phyloP scores from a whole-genome alignment of 2,329 filamentous ascomycete genomes.

The Podosphaera xanthii region DNA sequence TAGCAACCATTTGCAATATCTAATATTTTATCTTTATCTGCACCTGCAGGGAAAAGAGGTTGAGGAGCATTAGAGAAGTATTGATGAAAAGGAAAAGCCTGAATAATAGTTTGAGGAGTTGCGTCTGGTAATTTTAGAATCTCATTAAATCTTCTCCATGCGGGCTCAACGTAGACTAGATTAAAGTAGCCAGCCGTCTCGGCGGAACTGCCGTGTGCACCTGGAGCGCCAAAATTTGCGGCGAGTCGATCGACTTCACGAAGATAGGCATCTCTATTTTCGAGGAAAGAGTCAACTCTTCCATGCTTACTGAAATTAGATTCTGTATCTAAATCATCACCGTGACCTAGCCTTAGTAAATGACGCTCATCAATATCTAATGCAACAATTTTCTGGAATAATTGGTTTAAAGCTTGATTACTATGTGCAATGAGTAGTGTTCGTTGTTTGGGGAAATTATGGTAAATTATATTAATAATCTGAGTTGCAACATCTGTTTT shows the following conservation, averaged over 20 bases:
- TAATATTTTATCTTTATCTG: conserved; percentile 40
- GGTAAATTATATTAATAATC: conserved; percentile 96
- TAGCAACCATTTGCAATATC: conserved; percentile 72
- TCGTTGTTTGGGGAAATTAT: conserved; percentile 84
- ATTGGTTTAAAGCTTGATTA: conserved; percentile 90
- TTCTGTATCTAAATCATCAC: conserved; percentile 75
- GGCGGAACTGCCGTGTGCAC: conserved; percentile 86
- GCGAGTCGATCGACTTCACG: conserved; percentile 72
- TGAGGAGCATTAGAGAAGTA: conserved; percentile 81
- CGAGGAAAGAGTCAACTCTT: conserved; percentile 81
- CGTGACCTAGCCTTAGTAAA: conserved; percentile 74
- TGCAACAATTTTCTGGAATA: conserved; percentile 94
- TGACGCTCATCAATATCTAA: conserved; percentile 91
- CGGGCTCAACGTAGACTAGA: conserved; percentile 67
- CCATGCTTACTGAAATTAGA: conserved; percentile 84
- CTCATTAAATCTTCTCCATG: conserved; percentile 70
- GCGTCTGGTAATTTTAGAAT: conserved; percentile 30
- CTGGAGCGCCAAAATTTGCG: conserved; percentile 61
- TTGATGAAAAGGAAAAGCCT: conserved; percentile 63
- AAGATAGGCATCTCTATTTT: conserved; percentile 59
- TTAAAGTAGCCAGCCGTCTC: conserved; percentile 97
- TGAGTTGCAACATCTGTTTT: conserved; percentile 99
- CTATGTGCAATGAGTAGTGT: conserved; percentile 88
- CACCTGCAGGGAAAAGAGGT: conserved; percentile 50
- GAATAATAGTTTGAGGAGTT: conserved; percentile 37